Evolutionary conservation across 176 grass and related monocot species (phyloP), one percentile per base, ranked within the genome.

Genomic region (Hsuehochloa calcarea): DNA sequence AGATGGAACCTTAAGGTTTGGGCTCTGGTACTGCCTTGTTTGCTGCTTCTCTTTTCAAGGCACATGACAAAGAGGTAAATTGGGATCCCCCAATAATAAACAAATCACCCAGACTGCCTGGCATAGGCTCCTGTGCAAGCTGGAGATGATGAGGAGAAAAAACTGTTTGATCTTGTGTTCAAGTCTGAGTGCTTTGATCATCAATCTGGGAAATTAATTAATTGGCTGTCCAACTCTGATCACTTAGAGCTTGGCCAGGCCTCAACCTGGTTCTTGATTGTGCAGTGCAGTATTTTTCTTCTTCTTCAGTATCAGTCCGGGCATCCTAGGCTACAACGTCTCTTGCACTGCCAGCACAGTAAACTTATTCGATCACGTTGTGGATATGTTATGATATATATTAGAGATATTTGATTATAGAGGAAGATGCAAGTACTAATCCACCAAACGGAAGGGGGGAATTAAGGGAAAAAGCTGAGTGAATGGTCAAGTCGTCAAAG

Each of bases 401-500:
- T 47, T 47, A 15, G 46, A 49, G 46, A 15, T 16, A 50, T 50
- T 50, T 50, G 4, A 50, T 16, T 16, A 50, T 16, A 50, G 22
- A 86, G 80, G 80, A 87, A 90, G 89, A 39, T 83, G 75, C 67
- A 56, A 82, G 35, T 40, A 67, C 55, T 43, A 29, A 78, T 60
- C 88, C 56, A 79, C 67, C 49, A 79, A 83, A 83, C 62, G 72
- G 16, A 5, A 3, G 77, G 59, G 59, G 66, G 27, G 26, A 10
- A 4, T 26, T 17, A 37, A 40, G 31, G 31, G 50, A 41, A 12
- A 72, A 72, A 73, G 49, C 59, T 66, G 73, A 5, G 3, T 10
- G 78, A 34, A 40, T 31, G 45, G 84, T 79, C 17, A 73, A 83
- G 84, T 90, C 89, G 84, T 90, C 89, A 83, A 84, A 84, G 10